phyloP scores from a whole-genome alignment of 2,329 filamentous ascomycete genomes.

The Aureobasidium sp. region DNA sequence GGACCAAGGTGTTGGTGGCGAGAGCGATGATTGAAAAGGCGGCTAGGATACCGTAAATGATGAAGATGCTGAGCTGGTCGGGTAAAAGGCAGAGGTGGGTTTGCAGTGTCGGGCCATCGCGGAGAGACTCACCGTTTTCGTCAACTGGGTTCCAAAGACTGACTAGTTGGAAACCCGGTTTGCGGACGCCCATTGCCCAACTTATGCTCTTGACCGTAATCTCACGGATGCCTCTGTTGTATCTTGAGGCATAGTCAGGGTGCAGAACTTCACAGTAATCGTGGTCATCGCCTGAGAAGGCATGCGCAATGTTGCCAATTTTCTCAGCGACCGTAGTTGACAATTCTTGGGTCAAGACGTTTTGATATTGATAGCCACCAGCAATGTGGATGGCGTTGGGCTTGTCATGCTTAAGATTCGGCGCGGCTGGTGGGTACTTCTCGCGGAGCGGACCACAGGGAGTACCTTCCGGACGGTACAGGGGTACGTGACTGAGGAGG shows the following conservation, averaged over 20 bases:
- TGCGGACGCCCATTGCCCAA: conserved; percentile 91
- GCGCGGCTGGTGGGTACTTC: conserved; percentile 64
- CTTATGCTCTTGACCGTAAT: conserved; percentile 93
- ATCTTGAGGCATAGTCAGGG: conserved; percentile 52
- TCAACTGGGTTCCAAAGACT: conserved; percentile 91
- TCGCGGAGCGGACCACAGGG: conserved; percentile 84
- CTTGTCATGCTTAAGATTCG: conserved; percentile 44
- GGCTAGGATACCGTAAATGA: conserved; percentile 63
- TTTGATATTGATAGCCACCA: conserved; percentile 91
- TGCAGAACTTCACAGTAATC: conserved; percentile 93
- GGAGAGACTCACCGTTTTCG: conserved; percentile 25
- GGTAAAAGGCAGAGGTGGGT: conserved; percentile 86
- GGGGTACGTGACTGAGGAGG: conserved; percentile 80
- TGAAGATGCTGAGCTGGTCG: conserved; percentile 76
- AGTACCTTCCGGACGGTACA: conserved; percentile 73
- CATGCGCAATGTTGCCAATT: conserved; percentile 72
- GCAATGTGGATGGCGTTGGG: conserved; percentile 70
- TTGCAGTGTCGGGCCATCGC: conserved; percentile 57
- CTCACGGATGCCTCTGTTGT: conserved; percentile 52
- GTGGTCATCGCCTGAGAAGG: conserved; percentile 95
- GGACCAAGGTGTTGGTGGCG: conserved; percentile 34
- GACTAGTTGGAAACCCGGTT: conserved; percentile 77
- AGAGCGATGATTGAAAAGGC: conserved; percentile 44
- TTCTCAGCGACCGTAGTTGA: conserved; percentile 68
- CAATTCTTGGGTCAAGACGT: conserved; percentile 71